phyloP scores from a whole-genome alignment of 1,284 basidiomycete species.

The Sporisorium graminicola region DNA sequence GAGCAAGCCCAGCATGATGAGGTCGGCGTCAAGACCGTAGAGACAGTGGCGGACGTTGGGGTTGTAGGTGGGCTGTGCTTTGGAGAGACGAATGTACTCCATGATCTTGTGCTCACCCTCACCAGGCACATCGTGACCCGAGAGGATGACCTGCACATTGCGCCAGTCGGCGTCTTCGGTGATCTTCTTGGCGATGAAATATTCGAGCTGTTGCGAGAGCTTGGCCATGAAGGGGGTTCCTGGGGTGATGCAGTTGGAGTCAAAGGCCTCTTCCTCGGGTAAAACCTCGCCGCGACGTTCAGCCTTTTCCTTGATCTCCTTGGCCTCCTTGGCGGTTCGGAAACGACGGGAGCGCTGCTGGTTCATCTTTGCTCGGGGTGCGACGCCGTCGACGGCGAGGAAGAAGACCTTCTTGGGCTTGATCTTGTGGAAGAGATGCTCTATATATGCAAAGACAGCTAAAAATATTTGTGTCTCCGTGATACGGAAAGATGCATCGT shows the following conservation, averaged over 20 bases:
- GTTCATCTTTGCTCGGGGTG: conserved; percentile 99
- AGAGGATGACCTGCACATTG: conserved; percentile 90
- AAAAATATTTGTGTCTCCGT: conserved; percentile 98
- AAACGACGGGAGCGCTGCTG: conserved; percentile 88
- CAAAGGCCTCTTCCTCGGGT: conserved; percentile 93
- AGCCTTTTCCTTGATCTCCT: conserved; percentile 87
- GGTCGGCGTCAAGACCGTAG: conserved; percentile 97
- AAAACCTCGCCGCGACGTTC: conserved; percentile 88
- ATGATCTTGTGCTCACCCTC: conserved; percentile 99
- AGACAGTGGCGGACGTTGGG: conserved; percentile 95
- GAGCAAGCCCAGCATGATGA: conserved; percentile 96
- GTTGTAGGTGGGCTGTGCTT: conserved; percentile 94
- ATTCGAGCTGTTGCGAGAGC: conserved; percentile 89
- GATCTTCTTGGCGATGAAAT: conserved; percentile 78
- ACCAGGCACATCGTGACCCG: conserved; percentile 96
- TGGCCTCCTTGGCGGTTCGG: conserved; percentile 91
- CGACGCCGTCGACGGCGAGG: conserved; percentile 98
- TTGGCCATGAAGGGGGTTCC: conserved; percentile 95
- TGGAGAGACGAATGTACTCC: conserved; percentile 95
- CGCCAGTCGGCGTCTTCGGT: conserved; percentile 76
- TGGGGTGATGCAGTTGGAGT: conserved; percentile 99
- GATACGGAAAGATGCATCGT: conserved; percentile 88
- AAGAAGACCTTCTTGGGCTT: conserved; percentile 90
- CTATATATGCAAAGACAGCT: conserved; percentile 95
- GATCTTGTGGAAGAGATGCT: conserved; percentile 95